These are phyloP conservation scores for Candida pini DNA, from an alignment of 805 yeast genomes.

Conservation along the genomic window DNA sequence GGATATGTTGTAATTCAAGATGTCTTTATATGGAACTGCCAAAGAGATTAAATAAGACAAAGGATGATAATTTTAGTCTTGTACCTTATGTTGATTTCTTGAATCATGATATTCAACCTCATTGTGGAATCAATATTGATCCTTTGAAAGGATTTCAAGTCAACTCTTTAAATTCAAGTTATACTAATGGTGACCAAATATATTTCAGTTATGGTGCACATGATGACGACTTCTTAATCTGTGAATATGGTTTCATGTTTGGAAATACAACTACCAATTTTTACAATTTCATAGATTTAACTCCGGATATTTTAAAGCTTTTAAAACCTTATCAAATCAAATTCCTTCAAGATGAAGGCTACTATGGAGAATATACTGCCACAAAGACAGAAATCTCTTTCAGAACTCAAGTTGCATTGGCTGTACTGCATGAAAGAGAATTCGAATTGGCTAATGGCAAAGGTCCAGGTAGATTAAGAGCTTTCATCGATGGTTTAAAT, in stretches of 20 bases:
- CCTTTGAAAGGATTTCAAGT: constrained; percentile 48
- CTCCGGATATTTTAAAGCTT: constrained; percentile 34
- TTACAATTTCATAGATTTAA: constrained; percentile 70
- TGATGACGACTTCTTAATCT: constrained; percentile 70
- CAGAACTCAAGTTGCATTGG: constrained; percentile 71
- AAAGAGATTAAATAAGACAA: constrained; percentile 30
- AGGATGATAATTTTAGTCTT: constrained; percentile 71
- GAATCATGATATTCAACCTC: constrained; percentile 58
- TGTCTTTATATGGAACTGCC: constrained; percentile 76
- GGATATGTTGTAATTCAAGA: constrained; percentile 89
- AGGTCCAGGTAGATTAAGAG: constrained; percentile 30
- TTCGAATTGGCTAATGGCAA: constrained; percentile 3
- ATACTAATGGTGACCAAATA: constrained; percentile 47
- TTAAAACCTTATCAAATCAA: constrained; percentile 33
- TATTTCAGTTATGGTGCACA: constrained; percentile 84
- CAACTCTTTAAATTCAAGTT: constrained; percentile 27
- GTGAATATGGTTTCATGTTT: constrained; percentile 82
- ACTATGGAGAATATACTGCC: constrained; percentile 72
- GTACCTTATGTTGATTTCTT: constrained; percentile 89
- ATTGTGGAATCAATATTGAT: constrained; percentile 45
- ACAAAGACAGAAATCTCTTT: constrained; percentile 52
- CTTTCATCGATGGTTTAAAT: constrained; percentile 39
- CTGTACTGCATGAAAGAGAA: constrained; percentile 39
- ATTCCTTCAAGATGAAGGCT: constrained; percentile 48
- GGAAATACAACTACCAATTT: constrained; percentile 34